Percentiles rank a stretch among this genome's conserved stretches.
These are phyloP conservation scores for Beauveria australis DNA, from an alignment of 2,329 filamentous ascomycete species.

Conservation along the genomic window DNA sequence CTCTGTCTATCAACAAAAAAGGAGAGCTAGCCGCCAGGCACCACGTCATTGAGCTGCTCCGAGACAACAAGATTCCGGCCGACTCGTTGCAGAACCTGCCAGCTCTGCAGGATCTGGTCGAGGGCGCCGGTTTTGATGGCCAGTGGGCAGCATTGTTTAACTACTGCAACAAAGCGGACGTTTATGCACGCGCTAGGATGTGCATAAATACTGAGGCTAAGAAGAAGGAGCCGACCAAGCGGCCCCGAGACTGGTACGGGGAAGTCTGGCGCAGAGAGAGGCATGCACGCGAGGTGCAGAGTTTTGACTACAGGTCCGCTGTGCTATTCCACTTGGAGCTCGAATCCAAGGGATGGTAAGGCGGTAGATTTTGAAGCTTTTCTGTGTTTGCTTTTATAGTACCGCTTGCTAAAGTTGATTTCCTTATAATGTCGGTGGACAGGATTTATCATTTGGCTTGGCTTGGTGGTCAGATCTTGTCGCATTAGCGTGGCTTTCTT, in stretches of 20 bases:
- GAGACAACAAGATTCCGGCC: slow-evolving; percentile 16
- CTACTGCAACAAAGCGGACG: slow-evolving; percentile 16
- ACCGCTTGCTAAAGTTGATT: no score
- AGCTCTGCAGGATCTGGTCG: slow-evolving; percentile 16
- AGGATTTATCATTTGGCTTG: no score
- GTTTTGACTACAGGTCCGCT: background rate
- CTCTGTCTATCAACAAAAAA: background rate
- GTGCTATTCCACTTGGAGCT: background rate
- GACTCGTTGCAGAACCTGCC: slow-evolving; percentile 25
- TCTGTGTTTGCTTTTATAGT: background rate
- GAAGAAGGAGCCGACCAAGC: background rate
- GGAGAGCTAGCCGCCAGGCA: background rate
- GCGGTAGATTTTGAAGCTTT: background rate
- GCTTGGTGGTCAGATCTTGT: no score
- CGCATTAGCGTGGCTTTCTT: no score
- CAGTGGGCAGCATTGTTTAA: slow-evolving; percentile 7
- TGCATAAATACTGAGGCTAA: background rate
- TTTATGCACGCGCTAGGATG: slow-evolving; percentile 11
- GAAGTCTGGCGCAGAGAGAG: background rate
- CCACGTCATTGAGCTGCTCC: background rate
- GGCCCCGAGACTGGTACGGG: background rate
- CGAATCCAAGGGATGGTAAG: background rate
- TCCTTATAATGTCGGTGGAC: no score
- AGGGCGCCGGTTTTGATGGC: background rate
- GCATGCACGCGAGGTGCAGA: background rate